Evolutionary conservation across 768 basidiomycete species (phyloP).

Genomic region (Termitomyces sp.): DNA sequence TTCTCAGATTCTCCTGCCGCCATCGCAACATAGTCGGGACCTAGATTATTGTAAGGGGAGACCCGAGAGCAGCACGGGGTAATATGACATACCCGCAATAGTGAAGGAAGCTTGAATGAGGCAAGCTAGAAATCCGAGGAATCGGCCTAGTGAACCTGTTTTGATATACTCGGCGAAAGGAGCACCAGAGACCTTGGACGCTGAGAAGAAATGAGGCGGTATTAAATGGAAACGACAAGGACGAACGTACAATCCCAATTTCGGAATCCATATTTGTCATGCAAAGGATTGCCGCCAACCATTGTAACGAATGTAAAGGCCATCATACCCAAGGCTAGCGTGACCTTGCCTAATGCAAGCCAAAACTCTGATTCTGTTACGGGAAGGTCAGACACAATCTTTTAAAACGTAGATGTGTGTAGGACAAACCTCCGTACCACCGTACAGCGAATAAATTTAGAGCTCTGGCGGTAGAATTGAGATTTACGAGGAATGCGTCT

Average conservation of each 20-base stretch:
- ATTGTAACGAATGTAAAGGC: constrained; percentile 53
- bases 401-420: too few relatives aligned
- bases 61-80: neutral
- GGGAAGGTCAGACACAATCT: neutral
- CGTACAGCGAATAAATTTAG: constrained; percentile 44
- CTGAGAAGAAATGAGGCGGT: constrained; percentile 17
- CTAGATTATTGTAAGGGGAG: constrained; percentile 14
- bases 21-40: constrained; percentile 49
- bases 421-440: constrained; percentile 40
- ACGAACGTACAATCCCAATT: constrained; percentile 39
- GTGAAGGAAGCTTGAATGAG: constrained; percentile 59
- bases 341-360: constrained; percentile 46
- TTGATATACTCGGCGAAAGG: constrained; percentile 56
- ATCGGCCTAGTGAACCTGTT: constrained; percentile 48
- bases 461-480: constrained; percentile 20
- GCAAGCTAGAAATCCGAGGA: constrained; percentile 60
- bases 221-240: neutral
- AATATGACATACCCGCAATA: constrained; percentile 41
- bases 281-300: constrained; percentile 54
- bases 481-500: neutral
- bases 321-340: constrained; percentile 43
- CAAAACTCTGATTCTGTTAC: constrained; percentile 49
- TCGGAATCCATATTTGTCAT: constrained; percentile 51
- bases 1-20: constrained; percentile 69
- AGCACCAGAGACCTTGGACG: constrained; percentile 38